Conservation (phyloP, 768 basidiomycete genomes). For the Lepiota brunneoincarnata region DNA sequence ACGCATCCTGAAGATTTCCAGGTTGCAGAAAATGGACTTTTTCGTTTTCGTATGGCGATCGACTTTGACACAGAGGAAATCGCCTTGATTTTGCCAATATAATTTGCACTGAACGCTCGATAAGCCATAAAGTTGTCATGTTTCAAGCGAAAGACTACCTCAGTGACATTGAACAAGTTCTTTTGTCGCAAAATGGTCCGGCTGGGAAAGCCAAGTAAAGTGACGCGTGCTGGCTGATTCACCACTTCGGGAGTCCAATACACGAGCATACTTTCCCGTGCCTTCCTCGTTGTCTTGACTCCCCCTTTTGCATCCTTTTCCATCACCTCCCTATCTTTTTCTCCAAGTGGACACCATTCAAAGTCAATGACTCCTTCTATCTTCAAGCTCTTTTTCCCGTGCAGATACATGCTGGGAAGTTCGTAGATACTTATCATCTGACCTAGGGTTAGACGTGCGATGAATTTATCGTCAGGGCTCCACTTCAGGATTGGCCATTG, state of each 20-base stretch:
- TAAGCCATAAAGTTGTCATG: background rate
- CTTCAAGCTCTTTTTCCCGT: slow-evolving; percentile 96
- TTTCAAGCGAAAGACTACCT: slow-evolving; percentile 51
- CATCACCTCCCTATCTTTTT: slow-evolving; percentile 78
- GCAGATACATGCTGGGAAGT: slow-evolving; percentile 88
- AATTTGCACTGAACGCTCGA: slow-evolving; percentile 76
- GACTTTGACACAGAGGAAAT: slow-evolving; percentile 98
- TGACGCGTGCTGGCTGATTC: slow-evolving; percentile 96
- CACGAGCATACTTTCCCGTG: slow-evolving; percentile 87
- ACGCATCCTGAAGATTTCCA: slow-evolving; percentile 95
- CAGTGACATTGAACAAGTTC: slow-evolving; percentile 96
- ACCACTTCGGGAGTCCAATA: slow-evolving; percentile 98
- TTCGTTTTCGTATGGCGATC: slow-evolving; percentile 98
- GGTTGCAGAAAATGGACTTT: slow-evolving; percentile 96
- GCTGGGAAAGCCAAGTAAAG: slow-evolving; percentile 86
- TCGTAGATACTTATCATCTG: slow-evolving; percentile 97
- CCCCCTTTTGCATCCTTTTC: slow-evolving; percentile 47
- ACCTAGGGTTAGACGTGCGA: slow-evolving; percentile 84
- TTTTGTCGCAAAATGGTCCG: slow-evolving; percentile 85
- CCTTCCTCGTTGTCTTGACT: slow-evolving; percentile 56
- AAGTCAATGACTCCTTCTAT: slow-evolving; percentile 97
- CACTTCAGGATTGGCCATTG: slow-evolving; percentile 96
- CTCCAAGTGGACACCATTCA: slow-evolving; percentile 95
- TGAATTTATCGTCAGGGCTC: slow-evolving; percentile 95
- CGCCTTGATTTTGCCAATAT: slow-evolving; percentile 97